These are phyloP conservation scores for Sugiyamaella chiloensis DNA, from an alignment of 805 yeast genomes.

Conservation along the genomic window DNA sequence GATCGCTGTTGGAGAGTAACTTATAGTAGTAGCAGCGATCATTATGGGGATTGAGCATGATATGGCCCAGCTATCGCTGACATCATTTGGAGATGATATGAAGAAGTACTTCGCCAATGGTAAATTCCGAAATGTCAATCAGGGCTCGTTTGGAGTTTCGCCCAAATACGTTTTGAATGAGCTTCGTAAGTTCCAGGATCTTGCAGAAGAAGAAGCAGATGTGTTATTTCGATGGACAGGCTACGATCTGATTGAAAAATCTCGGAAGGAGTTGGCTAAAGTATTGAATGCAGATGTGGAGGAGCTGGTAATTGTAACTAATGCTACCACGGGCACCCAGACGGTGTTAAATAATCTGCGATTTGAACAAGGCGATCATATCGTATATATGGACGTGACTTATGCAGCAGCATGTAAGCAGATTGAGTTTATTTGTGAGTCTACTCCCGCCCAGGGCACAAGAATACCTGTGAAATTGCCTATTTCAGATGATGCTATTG, in stretches of 20 bases:
- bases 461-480: background rate
- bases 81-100: background rate
- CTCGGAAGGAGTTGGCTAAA: background rate
- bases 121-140: background rate
- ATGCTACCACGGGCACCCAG: background rate
- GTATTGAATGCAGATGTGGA: background rate
- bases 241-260: background rate
- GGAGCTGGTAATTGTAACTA: background rate
- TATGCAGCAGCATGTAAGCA: background rate
- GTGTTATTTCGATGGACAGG: background rate
- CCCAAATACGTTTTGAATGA: background rate
- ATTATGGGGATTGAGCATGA: too few species aligned
- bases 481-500: background rate
- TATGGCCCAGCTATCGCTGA: background rate
- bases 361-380: background rate
- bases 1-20: too few species aligned
- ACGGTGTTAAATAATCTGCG: background rate
- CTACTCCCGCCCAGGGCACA: background rate
- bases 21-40: too few species aligned
- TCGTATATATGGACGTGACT: background rate
- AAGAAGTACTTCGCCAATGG: background rate
- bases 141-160: background rate
- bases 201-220: background rate
- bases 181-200: background rate
- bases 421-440: background rate